phyloP scores from a whole-genome alignment of 768 basidiomycete species.

The Lyophyllum shimeji region DNA sequence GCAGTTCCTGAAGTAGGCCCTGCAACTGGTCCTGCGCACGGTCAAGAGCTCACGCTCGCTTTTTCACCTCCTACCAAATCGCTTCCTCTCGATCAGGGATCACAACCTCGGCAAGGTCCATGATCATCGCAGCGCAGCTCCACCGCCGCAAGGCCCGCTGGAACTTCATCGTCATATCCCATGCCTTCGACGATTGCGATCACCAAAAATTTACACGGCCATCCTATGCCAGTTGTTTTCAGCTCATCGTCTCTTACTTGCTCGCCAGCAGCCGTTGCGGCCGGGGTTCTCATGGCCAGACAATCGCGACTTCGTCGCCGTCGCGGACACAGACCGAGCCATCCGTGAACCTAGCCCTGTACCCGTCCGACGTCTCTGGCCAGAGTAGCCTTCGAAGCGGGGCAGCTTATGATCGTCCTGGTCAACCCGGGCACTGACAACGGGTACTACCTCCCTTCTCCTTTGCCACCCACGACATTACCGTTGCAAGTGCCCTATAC shows the following conservation, averaged over 20 bases:
- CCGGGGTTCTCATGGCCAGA: neutral
- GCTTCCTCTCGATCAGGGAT: neutral
- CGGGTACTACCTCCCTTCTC: neutral
- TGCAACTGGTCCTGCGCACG: neutral
- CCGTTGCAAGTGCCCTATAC: neutral
- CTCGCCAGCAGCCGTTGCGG: neutral
- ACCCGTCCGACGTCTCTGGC: neutral
- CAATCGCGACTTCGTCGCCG: neutral
- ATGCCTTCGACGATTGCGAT: neutral
- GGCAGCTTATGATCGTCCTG: neutral
- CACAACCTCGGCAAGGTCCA: neutral
- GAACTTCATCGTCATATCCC: neutral
- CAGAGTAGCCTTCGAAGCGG: neutral
- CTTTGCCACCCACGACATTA: neutral
- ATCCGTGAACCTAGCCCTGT: neutral
- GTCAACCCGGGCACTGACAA: neutral
- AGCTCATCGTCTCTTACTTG: neutral
- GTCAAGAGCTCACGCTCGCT: neutral
- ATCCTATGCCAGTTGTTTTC: neutral
- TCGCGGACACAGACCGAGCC: neutral
- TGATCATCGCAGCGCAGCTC: neutral
- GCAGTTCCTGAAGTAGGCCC: neutral
- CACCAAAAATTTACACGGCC: neutral
- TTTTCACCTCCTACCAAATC: neutral
- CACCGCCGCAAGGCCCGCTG: neutral